Percentiles rank a stretch among this genome's conserved stretches.
phyloP scores from a whole-genome alignment of 257 asterid genomes.

The Solanum chilense region DNA sequence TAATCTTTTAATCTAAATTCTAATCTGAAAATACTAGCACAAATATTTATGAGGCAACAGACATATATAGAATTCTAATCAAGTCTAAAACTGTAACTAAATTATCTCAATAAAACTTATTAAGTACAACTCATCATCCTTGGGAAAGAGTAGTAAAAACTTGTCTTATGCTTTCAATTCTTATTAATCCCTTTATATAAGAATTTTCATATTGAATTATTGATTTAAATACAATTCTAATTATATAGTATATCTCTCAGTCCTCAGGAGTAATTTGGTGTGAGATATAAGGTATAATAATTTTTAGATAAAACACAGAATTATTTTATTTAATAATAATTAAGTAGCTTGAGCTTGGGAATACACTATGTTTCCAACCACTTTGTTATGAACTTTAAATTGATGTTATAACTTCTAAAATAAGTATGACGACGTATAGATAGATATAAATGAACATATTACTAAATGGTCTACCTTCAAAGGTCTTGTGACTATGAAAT shows the following conservation, averaged over 20 bases:
- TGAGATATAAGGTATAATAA: too few species aligned
- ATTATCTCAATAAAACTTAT: not conserved
- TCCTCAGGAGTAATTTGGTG: too few species aligned
- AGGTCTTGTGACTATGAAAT: not conserved
- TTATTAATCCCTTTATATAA: not conserved
- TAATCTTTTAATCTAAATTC: not conserved
- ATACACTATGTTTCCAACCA: too few species aligned
- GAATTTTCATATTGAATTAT: too few species aligned
- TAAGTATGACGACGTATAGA: too few species aligned
- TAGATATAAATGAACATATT: not conserved
- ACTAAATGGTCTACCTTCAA: not conserved
- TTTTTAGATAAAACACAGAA: too few species aligned
- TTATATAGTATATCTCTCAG: too few species aligned
- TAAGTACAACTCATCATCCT: not conserved
- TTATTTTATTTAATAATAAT: too few species aligned
- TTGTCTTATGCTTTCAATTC: not conserved
- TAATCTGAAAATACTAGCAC: not conserved
- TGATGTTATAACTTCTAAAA: too few species aligned
- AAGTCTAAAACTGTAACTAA: not conserved
- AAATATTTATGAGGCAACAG: not conserved
- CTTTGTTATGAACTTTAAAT: too few species aligned
- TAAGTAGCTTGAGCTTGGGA: too few species aligned
- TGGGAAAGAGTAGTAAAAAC: not conserved
- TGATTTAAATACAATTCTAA: too few species aligned
- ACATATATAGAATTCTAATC: not conserved